A percentile compares a stretch with the other conserved stretches of the same genome.
Evolutionary conservation across 2,329 filamentous ascomycete species (phyloP).

Genomic region (Phialophora expanda): DNA sequence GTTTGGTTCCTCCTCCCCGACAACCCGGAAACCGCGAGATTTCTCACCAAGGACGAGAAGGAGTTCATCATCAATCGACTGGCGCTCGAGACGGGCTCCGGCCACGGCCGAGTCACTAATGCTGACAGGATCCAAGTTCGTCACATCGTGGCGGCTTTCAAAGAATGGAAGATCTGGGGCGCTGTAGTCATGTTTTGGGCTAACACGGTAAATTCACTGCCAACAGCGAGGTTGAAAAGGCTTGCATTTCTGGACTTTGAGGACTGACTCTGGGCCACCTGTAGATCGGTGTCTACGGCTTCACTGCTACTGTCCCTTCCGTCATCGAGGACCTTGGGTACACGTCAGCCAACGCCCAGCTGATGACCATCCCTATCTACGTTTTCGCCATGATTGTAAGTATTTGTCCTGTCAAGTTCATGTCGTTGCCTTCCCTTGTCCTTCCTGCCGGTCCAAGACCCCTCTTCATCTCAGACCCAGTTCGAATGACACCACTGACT

Average conservation of each 20-base stretch:
- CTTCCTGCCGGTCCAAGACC: not conserved
- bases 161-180: slow-evolving; percentile 70
- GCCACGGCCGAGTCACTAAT: slow-evolving; percentile 52
- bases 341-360: slow-evolving; percentile 48
- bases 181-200: slow-evolving; percentile 39
- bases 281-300: slow-evolving; percentile 37
- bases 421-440: not conserved
- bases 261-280: not conserved
- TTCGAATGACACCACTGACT: not conserved
- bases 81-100: slow-evolving; percentile 69
- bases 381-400: slow-evolving; percentile 67
- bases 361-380: slow-evolving; percentile 58
- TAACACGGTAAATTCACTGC: slow-evolving; percentile 21
- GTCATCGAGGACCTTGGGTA: slow-evolving; percentile 51
- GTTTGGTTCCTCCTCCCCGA: slow-evolving; percentile 69
- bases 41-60: slow-evolving; percentile 72
- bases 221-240: not conserved
- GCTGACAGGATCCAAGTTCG: slow-evolving; percentile 71
- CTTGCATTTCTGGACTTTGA: not conserved
- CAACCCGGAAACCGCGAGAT: slow-evolving; percentile 75
- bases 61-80: slow-evolving; percentile 67
- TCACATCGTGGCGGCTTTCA: slow-evolving; percentile 67
- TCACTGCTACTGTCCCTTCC: slow-evolving; percentile 41
- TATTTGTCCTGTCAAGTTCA: not conserved
- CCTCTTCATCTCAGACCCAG: not conserved